Evolutionary conservation across 1,284 basidiomycete genomes (phyloP).

Genomic region (Cronartium quercuum): DNA sequence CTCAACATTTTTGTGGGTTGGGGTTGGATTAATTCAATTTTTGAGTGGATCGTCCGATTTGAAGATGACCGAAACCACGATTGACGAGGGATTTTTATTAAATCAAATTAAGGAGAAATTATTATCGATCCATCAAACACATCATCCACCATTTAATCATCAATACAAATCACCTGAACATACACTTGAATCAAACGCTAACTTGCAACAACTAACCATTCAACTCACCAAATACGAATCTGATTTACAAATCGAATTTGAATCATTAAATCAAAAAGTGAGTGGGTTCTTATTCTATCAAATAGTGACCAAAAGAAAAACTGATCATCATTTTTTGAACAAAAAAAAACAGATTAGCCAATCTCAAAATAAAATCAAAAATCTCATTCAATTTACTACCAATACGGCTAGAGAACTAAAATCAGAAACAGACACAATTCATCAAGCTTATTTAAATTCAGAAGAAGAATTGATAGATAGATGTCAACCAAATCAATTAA

Average conservation of each 20-base stretch:
- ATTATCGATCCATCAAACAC: background rate
- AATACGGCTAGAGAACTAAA: too few relatives aligned
- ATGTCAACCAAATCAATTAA: background rate
- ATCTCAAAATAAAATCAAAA: too few relatives aligned
- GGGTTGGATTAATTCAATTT: background rate
- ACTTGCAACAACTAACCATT: background rate
- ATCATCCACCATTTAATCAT: background rate
- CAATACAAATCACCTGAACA: background rate
- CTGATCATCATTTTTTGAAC: too few relatives aligned
- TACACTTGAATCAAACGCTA: background rate
- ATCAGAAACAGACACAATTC: background rate
- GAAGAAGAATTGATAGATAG: slow-evolving; percentile 20
- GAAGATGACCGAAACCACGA: too few relatives aligned
- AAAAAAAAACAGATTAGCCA: too few relatives aligned
- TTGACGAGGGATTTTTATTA: too few relatives aligned
- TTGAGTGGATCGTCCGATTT: background rate
- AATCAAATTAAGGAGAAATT: background rate
- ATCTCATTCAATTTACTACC: too few relatives aligned
- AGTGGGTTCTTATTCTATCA: too few relatives aligned
- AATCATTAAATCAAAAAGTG: too few relatives aligned
- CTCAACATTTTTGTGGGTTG: background rate
- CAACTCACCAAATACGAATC: background rate
- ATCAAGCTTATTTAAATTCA: slow-evolving; percentile 4
- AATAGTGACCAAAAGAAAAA: too few relatives aligned
- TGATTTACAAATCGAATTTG: too few relatives aligned